Percentiles rank a stretch among this genome's conserved stretches.
These are phyloP conservation scores for Penicillium argentinense DNA, from an alignment of 495 filamentous ascomycete species.

Conservation along the genomic window DNA sequence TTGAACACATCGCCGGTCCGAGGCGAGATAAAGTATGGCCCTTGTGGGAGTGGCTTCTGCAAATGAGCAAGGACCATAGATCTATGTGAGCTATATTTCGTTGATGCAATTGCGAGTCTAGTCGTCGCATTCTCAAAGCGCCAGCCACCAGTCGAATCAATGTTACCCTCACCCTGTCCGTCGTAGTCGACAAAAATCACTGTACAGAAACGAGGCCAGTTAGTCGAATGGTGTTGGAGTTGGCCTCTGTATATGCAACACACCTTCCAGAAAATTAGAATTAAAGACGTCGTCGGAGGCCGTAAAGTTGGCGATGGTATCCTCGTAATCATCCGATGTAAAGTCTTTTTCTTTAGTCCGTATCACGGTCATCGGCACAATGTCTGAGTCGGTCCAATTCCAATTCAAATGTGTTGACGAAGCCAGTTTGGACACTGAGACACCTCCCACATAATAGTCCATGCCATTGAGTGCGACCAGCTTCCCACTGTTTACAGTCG, in stretches of 20 bases:
- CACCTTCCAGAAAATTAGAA: constrained; percentile 31
- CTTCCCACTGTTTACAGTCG: constrained; percentile 37
- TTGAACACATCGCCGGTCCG: constrained; percentile 36
- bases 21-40: constrained; percentile 49
- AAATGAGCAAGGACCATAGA: constrained; percentile 4
- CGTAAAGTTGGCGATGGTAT: constrained; percentile 27
- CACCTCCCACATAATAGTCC: constrained; percentile 38
- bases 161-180: constrained; percentile 2
- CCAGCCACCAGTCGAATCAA: not conserved
- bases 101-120: constrained; percentile 9
- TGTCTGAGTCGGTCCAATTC: constrained; percentile 23
- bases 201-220: constrained; percentile 3
- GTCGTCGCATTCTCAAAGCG: not conserved
- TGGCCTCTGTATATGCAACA: constrained; percentile 13
- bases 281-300: constrained; percentile 45
- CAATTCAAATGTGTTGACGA: constrained; percentile 21
- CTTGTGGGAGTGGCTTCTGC: constrained; percentile 30
- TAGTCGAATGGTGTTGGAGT: not conserved
- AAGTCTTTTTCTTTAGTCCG: constrained; percentile 14
- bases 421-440: constrained; percentile 13
- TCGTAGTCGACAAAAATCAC: constrained; percentile 7
- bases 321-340: constrained; percentile 15
- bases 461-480: constrained; percentile 42
- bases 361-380: constrained; percentile 43
- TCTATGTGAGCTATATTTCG: constrained; percentile 1